phyloP scores from a whole-genome alignment of 495 filamentous ascomycete genomes.

The Talaromyces liani region DNA sequence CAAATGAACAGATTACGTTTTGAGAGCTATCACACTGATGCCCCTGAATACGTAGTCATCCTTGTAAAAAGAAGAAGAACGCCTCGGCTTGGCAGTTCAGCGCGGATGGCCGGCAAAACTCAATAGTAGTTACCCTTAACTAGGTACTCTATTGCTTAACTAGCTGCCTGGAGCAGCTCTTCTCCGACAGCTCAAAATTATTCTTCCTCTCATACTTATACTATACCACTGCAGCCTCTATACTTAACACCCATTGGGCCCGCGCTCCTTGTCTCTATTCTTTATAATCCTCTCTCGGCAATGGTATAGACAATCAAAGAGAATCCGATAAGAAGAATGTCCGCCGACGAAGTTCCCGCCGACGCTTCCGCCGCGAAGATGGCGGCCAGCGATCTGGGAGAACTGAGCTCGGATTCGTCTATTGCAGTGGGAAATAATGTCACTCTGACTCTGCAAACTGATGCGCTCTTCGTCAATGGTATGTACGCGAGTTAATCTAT shows the following conservation, averaged over 20 bases:
- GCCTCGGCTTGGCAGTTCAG: neutral
- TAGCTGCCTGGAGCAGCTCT: neutral
- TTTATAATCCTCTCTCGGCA: neutral
- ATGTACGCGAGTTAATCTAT: conserved; percentile 12
- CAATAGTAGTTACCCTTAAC: neutral
- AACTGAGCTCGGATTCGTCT: conserved; percentile 34
- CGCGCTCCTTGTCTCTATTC: neutral
- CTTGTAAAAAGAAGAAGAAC: neutral
- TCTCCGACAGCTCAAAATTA: neutral
- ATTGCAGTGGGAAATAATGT: conserved; percentile 46
- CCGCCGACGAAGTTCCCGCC: conserved; percentile 16
- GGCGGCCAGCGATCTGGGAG: conserved; percentile 20
- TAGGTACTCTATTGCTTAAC: neutral
- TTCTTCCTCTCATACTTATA: neutral
- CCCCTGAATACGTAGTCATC: neutral
- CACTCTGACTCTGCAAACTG: conserved; percentile 54
- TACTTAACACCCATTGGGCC: neutral
- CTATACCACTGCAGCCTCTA: neutral
- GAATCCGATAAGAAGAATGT: conserved; percentile 14
- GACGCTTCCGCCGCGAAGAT: conserved; percentile 12
- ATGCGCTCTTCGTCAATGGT: conserved; percentile 60
- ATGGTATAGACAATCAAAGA: neutral
- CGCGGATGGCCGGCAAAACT: neutral
- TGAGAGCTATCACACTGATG: neutral
- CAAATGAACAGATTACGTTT: neutral